A percentile compares a stretch with the other conserved stretches of the same genome.
phyloP scores from a whole-genome alignment of 164 flowering plant species.

The Akebia trifoliata region DNA sequence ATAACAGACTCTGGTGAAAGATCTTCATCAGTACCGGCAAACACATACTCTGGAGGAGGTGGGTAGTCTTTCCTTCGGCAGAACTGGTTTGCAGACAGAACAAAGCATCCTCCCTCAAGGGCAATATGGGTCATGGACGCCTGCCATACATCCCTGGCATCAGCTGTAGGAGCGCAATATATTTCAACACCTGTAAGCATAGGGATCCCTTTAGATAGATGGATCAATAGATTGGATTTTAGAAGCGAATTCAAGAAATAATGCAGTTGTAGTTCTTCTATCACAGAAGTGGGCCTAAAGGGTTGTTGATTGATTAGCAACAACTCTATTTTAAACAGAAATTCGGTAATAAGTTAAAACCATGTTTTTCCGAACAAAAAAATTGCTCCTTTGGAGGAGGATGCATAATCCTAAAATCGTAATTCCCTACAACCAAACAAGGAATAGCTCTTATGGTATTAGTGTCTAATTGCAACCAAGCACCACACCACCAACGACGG shows the following conservation, averaged over 20 bases:
- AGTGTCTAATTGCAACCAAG: too few relatives aligned
- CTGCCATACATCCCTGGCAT: constrained; percentile 72
- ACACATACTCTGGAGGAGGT: constrained; percentile 72
- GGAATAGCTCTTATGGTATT: too few relatives aligned
- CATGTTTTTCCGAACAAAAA: too few relatives aligned
- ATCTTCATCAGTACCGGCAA: constrained; percentile 52
- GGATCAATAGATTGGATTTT: background rate
- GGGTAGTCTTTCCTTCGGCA: constrained; percentile 86
- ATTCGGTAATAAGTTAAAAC: too few relatives aligned
- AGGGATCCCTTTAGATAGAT: background rate
- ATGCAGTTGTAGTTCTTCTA: too few relatives aligned
- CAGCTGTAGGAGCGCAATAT: constrained; percentile 98
- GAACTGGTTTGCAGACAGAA: constrained; percentile 82
- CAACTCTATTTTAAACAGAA: too few relatives aligned
- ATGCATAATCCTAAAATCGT: too few relatives aligned
- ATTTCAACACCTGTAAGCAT: constrained; percentile 69
- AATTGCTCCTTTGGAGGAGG: too few relatives aligned
- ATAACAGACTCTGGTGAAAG: constrained; percentile 75
- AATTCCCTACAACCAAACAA: too few relatives aligned
- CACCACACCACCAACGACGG: too few relatives aligned
- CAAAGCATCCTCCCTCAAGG: constrained; percentile 89
- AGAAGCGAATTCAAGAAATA: background rate
- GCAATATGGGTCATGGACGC: constrained; percentile 92
- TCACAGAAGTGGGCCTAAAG: too few relatives aligned
- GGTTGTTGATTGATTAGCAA: too few relatives aligned